These are phyloP conservation scores for Blastomyces silverae DNA, from an alignment of 2,329 filamentous ascomycete species.

Conservation along the genomic window DNA sequence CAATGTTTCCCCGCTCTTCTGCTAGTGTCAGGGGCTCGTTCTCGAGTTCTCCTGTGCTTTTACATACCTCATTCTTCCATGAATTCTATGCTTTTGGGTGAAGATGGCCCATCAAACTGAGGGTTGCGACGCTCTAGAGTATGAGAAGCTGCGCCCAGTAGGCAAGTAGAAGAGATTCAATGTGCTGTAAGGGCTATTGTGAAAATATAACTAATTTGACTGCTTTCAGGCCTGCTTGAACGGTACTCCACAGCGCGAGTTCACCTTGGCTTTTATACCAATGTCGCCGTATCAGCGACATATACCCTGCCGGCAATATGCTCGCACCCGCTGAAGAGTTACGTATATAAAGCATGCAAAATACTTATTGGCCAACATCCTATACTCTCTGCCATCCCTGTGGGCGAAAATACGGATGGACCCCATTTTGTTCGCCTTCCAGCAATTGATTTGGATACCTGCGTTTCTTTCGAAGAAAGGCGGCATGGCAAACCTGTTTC, in stretches of 20 bases:
- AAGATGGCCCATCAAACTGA: neutral
- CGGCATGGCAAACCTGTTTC: slow-evolving; percentile 15
- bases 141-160: slow-evolving; percentile 29
- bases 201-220: slow-evolving; percentile 18
- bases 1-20: neutral
- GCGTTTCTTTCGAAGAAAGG: slow-evolving; percentile 34
- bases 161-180: slow-evolving; percentile 24
- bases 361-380: slow-evolving; percentile 38
- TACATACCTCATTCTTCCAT: neutral
- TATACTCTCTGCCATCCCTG: slow-evolving; percentile 39
- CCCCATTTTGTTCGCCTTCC: slow-evolving; percentile 43
- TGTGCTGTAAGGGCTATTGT: neutral
- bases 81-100: neutral
- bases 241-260: slow-evolving; percentile 42
- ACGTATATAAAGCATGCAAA: slow-evolving; percentile 35
- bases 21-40: neutral
- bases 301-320: slow-evolving; percentile 31
- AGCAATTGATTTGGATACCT: slow-evolving; percentile 37
- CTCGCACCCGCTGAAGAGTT: slow-evolving; percentile 26
- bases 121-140: neutral
- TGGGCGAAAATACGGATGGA: slow-evolving; percentile 36
- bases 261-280: slow-evolving; percentile 41
- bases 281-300: slow-evolving; percentile 38
- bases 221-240: slow-evolving; percentile 39
- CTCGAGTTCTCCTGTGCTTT: neutral